Percentiles rank a stretch among this genome's conserved stretches.
Conservation (phyloP, 2,329 filamentous ascomycete species). For the Trichoderma semiorbis region DNA sequence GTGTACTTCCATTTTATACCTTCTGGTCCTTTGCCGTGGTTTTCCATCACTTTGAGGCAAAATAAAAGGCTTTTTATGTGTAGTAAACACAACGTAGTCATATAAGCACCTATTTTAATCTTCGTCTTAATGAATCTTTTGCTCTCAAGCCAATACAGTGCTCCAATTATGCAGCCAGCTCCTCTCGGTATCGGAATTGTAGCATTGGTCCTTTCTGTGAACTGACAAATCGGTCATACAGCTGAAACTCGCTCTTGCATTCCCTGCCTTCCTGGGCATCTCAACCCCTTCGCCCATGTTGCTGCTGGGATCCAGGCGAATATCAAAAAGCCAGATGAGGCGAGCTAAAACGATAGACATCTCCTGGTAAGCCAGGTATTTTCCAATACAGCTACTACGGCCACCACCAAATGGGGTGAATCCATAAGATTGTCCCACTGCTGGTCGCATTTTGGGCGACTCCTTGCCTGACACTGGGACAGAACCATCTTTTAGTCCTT, state of each 20-base stretch:
- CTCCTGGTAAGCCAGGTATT: slow-evolving; percentile 19
- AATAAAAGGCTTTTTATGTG: neutral
- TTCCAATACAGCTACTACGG: slow-evolving; percentile 18
- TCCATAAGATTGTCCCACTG: slow-evolving; percentile 3
- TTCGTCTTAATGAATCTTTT: neutral
- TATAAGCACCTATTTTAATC: neutral
- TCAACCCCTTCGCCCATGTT: slow-evolving; percentile 11
- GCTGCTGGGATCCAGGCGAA: slow-evolving; percentile 14
- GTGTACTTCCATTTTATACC: neutral
- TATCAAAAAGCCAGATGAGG: slow-evolving; percentile 18
- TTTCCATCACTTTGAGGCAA: neutral
- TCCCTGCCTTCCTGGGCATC: neutral
- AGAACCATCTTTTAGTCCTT: neutral
- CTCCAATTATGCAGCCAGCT: neutral
- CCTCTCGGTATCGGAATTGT: slow-evolving; percentile 18
- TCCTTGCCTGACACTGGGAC: slow-evolving; percentile 14
- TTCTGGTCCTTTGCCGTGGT: neutral
- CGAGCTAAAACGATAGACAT: slow-evolving; percentile 19
- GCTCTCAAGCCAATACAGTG: neutral
- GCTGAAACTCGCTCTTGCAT: slow-evolving; percentile 16
- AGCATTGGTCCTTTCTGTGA: slow-evolving; percentile 20
- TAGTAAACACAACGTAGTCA: neutral
- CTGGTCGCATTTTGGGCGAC: slow-evolving; percentile 5
- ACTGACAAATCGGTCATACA: slow-evolving; percentile 16
- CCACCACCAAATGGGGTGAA: slow-evolving; percentile 19